phyloP scores from a whole-genome alignment of 2,329 filamentous ascomycete species.

The Pezicula carpinea region DNA sequence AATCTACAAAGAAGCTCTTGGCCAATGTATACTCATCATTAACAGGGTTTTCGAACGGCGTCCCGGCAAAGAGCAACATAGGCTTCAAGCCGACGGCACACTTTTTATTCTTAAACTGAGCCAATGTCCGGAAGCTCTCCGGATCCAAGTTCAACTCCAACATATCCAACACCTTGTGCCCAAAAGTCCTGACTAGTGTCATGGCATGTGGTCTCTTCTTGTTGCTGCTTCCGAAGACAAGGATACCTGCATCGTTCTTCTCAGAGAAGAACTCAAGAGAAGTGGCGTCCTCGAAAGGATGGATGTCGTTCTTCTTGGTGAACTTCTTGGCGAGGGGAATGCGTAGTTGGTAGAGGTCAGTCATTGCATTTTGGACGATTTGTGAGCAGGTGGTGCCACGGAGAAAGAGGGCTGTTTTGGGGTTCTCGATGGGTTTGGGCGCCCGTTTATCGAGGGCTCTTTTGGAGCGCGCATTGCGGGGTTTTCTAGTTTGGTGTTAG shows the following conservation, averaged over 20 bases:
- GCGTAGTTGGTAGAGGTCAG: constrained; percentile 80
- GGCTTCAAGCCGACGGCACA: constrained; percentile 80
- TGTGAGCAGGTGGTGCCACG: constrained; percentile 82
- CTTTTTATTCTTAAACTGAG: constrained; percentile 73
- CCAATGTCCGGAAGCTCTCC: constrained; percentile 62
- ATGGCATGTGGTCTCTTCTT: constrained; percentile 96
- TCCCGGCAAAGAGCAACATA: constrained; percentile 86
- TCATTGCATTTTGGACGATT: constrained; percentile 75
- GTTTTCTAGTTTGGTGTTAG: constrained; percentile 43
- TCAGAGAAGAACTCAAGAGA: constrained; percentile 92
- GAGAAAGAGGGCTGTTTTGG: constrained; percentile 85
- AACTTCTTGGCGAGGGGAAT: constrained; percentile 84
- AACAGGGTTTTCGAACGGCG: constrained; percentile 78
- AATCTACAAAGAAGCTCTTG: constrained; percentile 82
- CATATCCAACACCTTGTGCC: constrained; percentile 90
- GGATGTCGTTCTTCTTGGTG: constrained; percentile 93
- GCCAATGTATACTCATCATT: constrained; percentile 76
- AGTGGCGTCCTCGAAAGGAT: constrained; percentile 86
- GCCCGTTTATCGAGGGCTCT: constrained; percentile 90
- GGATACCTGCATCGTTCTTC: constrained; percentile 88
- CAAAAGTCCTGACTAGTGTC: constrained; percentile 78
- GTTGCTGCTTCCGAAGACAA: constrained; percentile 78
- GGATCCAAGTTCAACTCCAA: constrained; percentile 81
- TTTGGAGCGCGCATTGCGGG: constrained; percentile 84
- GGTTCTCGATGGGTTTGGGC: constrained; percentile 83